phyloP scores from a whole-genome alignment of 2,329 filamentous ascomycete species.

The Nemania abortiva region DNA sequence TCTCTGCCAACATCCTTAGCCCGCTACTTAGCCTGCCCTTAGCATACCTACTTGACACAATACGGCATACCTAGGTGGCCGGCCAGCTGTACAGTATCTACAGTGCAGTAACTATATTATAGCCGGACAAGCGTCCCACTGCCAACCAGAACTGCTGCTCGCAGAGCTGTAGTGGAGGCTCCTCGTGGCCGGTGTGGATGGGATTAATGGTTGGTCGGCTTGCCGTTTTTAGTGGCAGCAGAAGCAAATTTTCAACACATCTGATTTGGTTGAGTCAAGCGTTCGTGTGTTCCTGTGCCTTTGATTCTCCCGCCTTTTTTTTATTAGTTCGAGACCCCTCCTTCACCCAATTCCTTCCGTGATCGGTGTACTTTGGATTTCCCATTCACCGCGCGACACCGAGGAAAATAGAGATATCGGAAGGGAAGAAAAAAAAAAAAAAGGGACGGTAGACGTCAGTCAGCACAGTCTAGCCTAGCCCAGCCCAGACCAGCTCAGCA shows the following conservation, averaged over 20 bases:
- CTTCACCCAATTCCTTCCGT: conserved; percentile 49
- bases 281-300: conserved; percentile 18
- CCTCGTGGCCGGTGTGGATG: conserved; percentile 37
- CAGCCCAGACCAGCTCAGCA: conserved; percentile 27
- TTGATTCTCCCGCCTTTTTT: conserved; percentile 41
- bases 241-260: conserved; percentile 42
- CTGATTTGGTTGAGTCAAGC: conserved; percentile 33
- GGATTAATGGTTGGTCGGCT: conserved; percentile 31
- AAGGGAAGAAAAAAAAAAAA: conserved; percentile 33
- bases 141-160: conserved; percentile 18
- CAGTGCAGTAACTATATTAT: conserved; percentile 6
- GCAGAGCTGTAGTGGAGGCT: conserved; percentile 23
- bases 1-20: not conserved
- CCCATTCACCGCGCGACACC: conserved; percentile 39
- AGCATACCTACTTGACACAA: not conserved
- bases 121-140: conserved; percentile 13
- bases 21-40: not conserved
- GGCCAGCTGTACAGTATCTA: conserved; percentile 4
- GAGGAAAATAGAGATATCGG: conserved; percentile 12
- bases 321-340: conserved; percentile 48
- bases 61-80: conserved; percentile 21
- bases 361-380: conserved; percentile 46
- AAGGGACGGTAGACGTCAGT: conserved; percentile 30
- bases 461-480: conserved; percentile 26
- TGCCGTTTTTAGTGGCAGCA: conserved; percentile 41